These are phyloP conservation scores for Eurotiales sp. DNA, from an alignment of 2,329 filamentous ascomycete species.

Conservation along the genomic window DNA sequence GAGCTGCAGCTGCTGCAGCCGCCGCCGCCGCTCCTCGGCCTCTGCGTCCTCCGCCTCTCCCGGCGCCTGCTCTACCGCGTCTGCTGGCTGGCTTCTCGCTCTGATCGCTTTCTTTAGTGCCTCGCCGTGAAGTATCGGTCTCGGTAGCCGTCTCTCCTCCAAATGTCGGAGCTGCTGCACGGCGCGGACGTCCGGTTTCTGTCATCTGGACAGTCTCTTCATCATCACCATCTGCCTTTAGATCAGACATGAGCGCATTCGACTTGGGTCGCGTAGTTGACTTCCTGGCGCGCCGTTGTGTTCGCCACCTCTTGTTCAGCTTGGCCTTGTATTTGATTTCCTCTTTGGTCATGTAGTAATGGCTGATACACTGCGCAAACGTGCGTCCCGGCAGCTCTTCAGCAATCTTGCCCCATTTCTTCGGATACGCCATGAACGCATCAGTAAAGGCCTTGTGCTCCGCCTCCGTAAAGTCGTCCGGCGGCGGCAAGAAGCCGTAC, in stretches of 20 bases:
- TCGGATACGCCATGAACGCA: constrained; percentile 47
- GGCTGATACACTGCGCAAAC: constrained; percentile 48
- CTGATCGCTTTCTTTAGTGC: constrained; percentile 33
- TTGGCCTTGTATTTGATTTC: constrained; percentile 50
- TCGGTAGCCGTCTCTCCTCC: constrained; percentile 35
- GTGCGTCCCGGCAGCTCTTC: constrained; percentile 43
- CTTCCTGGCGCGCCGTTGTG: constrained; percentile 37
- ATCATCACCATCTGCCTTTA: constrained; percentile 43
- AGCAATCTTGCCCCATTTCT: constrained; percentile 52
- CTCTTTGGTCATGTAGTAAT: constrained; percentile 51
- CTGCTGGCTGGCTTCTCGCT: constrained; percentile 32
- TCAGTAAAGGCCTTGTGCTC: constrained; percentile 46
- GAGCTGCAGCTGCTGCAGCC: constrained; percentile 15
- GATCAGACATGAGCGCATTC: constrained; percentile 46
- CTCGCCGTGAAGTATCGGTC: constrained; percentile 31
- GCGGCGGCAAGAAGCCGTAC: constrained; percentile 43
- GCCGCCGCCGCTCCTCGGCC: constrained; percentile 26
- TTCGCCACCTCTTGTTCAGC: constrained; percentile 44
- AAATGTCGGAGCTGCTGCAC: constrained; percentile 50
- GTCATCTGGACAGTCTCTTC: constrained; percentile 44
- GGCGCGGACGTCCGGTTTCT: constrained; percentile 47
- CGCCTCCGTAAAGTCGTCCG: constrained; percentile 46
- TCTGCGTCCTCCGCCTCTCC: constrained; percentile 32
- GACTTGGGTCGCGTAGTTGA: constrained; percentile 40
- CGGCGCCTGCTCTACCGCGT: constrained; percentile 30